Evolutionary conservation across 306 rosid genomes (phyloP).

Genomic region (Sechiopsis laciniata): DNA sequence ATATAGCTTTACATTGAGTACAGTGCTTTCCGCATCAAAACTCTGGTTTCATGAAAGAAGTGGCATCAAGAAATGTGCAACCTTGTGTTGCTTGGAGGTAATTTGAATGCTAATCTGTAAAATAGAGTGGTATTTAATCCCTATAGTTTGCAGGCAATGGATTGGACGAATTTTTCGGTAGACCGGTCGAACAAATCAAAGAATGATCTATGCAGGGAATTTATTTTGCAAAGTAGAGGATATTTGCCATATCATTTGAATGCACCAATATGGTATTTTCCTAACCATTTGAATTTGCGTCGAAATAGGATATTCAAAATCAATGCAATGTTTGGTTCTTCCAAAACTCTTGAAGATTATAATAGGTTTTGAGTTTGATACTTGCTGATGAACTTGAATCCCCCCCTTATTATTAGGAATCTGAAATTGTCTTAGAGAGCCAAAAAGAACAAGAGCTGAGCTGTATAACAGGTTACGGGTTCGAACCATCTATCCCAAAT

Average conservation of each 20-base stretch:
- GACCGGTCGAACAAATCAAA: slow-evolving; percentile 23
- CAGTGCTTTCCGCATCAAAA: slow-evolving; percentile 1
- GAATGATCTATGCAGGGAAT: slow-evolving; percentile 41
- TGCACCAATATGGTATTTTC: slow-evolving; percentile 16
- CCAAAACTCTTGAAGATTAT: neutral
- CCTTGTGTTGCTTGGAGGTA: slow-evolving; percentile 35
- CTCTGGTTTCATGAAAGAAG: slow-evolving; percentile 19
- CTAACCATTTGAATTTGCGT: slow-evolving; percentile 3
- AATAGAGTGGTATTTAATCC: slow-evolving; percentile 27
- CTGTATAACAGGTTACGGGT: no score
- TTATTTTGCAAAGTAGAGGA: slow-evolving; percentile 21
- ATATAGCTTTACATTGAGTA: slow-evolving; percentile 9
- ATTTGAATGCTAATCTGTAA: slow-evolving; percentile 32
- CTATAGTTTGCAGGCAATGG: slow-evolving; percentile 37
- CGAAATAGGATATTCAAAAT: slow-evolving; percentile 4
- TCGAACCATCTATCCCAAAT: no score
- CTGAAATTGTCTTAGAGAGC: neutral
- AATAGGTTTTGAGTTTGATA: neutral
- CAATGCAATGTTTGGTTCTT: slow-evolving; percentile 13
- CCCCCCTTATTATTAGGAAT: neutral
- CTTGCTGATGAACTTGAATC: slow-evolving; percentile 14
- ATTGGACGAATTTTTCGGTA: slow-evolving; percentile 17
- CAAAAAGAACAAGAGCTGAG: no score
- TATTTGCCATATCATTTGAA: slow-evolving; percentile 16
- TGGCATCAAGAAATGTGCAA: slow-evolving; percentile 23